phyloP scores from a whole-genome alignment of 148 eudicot genomes.

The Pharnaceum exiguum region DNA sequence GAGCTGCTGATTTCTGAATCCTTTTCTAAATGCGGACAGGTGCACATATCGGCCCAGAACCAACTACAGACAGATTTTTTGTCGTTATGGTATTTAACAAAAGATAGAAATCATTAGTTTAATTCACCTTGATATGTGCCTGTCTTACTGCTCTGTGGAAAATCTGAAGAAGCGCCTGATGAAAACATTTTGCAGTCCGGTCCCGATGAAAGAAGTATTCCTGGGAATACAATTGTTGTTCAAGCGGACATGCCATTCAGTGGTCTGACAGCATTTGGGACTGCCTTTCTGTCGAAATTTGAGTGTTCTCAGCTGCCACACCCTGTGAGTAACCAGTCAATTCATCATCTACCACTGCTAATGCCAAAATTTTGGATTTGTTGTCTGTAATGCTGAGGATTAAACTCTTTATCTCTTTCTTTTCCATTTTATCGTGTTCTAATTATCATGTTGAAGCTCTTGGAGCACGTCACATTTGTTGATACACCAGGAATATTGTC shows the following conservation, averaged over 20 bases:
- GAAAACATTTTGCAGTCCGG: constrained; percentile 42
- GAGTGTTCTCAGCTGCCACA: constrained; percentile 93
- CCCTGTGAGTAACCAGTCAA: constrained; percentile 41
- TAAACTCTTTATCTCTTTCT: neutral
- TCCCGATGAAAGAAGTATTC: constrained; percentile 86
- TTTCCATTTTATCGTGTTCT: neutral
- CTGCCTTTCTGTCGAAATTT: constrained; percentile 76
- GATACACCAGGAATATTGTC: constrained; percentile 90
- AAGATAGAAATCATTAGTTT: neutral
- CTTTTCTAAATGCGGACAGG: constrained; percentile 34
- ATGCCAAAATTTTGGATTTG: neutral
- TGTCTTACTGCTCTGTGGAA: neutral
- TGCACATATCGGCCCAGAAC: constrained; percentile 97
- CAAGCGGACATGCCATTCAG: constrained; percentile 76
- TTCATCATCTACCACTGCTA: too few relatives aligned
- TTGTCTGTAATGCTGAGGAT: neutral
- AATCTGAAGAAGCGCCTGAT: neutral
- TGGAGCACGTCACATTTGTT: constrained; percentile 75
- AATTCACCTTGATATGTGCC: neutral
- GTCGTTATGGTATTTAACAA: constrained; percentile 60
- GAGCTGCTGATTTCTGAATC: neutral
- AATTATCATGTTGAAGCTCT: constrained; percentile 42
- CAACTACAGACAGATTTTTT: constrained; percentile 89
- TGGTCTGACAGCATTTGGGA: constrained; percentile 70
- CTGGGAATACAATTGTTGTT: constrained; percentile 84